A percentile compares a stretch with the other conserved stretches of the same genome.
These are phyloP conservation scores for Euphorbia pulcherrima DNA, from an alignment of 345 rosid genomes.

Conservation along the genomic window DNA sequence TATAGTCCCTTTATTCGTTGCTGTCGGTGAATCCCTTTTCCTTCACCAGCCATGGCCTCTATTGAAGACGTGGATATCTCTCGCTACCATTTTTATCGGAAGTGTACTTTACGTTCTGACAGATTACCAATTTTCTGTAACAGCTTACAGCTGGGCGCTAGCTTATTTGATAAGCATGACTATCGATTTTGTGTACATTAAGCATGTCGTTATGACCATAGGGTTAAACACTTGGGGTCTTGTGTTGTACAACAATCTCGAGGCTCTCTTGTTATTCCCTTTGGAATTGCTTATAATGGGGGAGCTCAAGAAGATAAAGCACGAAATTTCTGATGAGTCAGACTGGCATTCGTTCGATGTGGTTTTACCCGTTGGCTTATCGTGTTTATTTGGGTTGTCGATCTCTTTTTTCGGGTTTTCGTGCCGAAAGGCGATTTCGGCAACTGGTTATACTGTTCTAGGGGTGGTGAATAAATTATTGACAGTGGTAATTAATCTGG, in stretches of 20 bases:
- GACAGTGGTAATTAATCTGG: constrained; percentile 80
- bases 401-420: constrained; percentile 98
- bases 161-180: constrained; percentile 92
- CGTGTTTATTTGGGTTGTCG: constrained; percentile 80
- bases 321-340: constrained; percentile 61
- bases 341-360: constrained; percentile 76
- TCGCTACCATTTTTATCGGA: constrained; percentile 78
- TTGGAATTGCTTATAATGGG: constrained; percentile 93
- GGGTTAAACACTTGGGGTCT: constrained; percentile 96
- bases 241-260: constrained; percentile 90
- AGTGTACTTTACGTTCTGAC: constrained; percentile 82
- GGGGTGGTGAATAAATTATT: constrained; percentile 90
- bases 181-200: constrained; percentile 93
- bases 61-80: constrained; percentile 72
- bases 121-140: constrained; percentile 77
- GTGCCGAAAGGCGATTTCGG: constrained; percentile 86
- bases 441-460: constrained; percentile 96
- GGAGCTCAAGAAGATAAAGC: constrained; percentile 80
- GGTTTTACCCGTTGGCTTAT: constrained; percentile 76
- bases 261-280: constrained; percentile 86
- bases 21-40: constrained; percentile 80
- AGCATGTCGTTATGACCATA: constrained; percentile 97
- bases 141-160: constrained; percentile 84
- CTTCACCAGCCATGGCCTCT: constrained; percentile 89
- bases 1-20: constrained; percentile 86